Conservation (phyloP, 2,329 filamentous ascomycete genomes). For the Trichoderma afroharzianum region DNA sequence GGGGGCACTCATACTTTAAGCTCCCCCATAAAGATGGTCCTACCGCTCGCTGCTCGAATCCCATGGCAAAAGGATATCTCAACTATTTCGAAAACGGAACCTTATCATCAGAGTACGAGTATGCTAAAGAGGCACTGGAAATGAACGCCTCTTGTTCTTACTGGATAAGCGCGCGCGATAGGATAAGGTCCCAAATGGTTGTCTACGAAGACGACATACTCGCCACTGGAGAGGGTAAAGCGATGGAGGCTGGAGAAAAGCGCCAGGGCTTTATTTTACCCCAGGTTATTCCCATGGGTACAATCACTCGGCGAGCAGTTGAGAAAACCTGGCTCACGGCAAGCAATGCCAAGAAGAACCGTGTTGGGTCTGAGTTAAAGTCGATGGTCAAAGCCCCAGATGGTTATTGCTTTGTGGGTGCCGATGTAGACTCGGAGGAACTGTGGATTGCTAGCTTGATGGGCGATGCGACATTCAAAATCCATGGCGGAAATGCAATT, state of each 20-base stretch:
- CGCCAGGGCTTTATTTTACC: slow-evolving; percentile 77
- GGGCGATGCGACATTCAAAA: slow-evolving; percentile 88
- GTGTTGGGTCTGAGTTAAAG: slow-evolving; percentile 94
- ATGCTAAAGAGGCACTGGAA: slow-evolving; percentile 90
- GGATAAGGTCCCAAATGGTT: slow-evolving; percentile 93
- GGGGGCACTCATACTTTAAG: slow-evolving; percentile 73
- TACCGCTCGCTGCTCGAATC: slow-evolving; percentile 75
- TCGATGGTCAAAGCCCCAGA: slow-evolving; percentile 91
- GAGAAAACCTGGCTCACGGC: slow-evolving; percentile 99
- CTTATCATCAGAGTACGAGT: slow-evolving; percentile 79
- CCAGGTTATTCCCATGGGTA: slow-evolving; percentile 97
- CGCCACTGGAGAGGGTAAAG: background rate
- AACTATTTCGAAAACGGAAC: slow-evolving; percentile 87
- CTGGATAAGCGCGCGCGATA: slow-evolving; percentile 93
- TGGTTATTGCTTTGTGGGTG: slow-evolving; percentile 91
- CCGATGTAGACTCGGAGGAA: slow-evolving; percentile 95
- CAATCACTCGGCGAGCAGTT: slow-evolving; percentile 87
- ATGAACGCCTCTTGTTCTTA: slow-evolving; percentile 99
- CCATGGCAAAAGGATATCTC: slow-evolving; percentile 87
- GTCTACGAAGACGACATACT: slow-evolving; percentile 70
- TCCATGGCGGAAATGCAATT: slow-evolving; percentile 94
- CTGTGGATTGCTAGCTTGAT: slow-evolving; percentile 97
- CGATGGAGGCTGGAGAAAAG: slow-evolving; percentile 21
- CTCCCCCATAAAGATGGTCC: slow-evolving; percentile 95
- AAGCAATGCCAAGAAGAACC: slow-evolving; percentile 92